A percentile compares a stretch with the other conserved stretches of the same genome.
Evolutionary conservation across 768 basidiomycete species (phyloP).

Genomic region (Phaeotremella fagi): DNA sequence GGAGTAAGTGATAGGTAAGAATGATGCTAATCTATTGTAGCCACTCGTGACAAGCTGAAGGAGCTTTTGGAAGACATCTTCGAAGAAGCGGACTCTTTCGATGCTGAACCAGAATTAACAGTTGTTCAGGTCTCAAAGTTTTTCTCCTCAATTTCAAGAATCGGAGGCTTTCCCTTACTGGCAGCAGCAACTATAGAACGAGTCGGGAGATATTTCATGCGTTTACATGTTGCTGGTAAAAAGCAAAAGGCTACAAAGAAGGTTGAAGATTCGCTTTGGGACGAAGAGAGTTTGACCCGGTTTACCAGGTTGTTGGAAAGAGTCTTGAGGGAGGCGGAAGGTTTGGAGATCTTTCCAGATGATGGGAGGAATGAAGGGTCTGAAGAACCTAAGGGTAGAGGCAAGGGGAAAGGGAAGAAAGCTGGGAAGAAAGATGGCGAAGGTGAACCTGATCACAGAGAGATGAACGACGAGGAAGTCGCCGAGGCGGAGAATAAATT

Average conservation of each 20-base stretch:
- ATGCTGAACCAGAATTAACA: slow-evolving; percentile 55
- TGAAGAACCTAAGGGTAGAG: slow-evolving; percentile 13
- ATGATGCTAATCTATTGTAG: slow-evolving; percentile 54
- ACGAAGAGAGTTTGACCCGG: slow-evolving; percentile 59
- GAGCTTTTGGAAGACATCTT: slow-evolving; percentile 79
- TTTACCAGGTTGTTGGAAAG: slow-evolving; percentile 74
- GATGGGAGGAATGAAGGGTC: slow-evolving; percentile 42
- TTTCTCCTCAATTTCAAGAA: slow-evolving; percentile 18
- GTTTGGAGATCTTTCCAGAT: slow-evolving; percentile 66
- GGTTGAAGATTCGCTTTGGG: slow-evolving; percentile 61
- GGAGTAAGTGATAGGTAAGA: slow-evolving; percentile 32
- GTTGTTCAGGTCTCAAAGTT: slow-evolving; percentile 54
- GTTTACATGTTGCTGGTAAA: slow-evolving; percentile 51
- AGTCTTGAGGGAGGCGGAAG: slow-evolving; percentile 69
- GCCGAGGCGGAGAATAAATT: slow-evolving; percentile 53
- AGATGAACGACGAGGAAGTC: slow-evolving; percentile 17
- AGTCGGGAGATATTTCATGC: slow-evolving; percentile 47
- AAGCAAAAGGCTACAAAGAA: slow-evolving; percentile 49
- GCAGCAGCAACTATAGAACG: slow-evolving; percentile 43
- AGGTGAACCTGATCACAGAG: slow-evolving; percentile 16
- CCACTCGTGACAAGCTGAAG: slow-evolving; percentile 61
- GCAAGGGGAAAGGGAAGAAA: slow-evolving; percentile 47
- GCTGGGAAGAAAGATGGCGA: slow-evolving; percentile 19
- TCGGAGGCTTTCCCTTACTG: slow-evolving; percentile 59
- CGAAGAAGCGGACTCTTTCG: slow-evolving; percentile 68